Evolutionary conservation across 495 filamentous ascomycete genomes (phyloP).

Genomic region (Xylaria longipes): DNA sequence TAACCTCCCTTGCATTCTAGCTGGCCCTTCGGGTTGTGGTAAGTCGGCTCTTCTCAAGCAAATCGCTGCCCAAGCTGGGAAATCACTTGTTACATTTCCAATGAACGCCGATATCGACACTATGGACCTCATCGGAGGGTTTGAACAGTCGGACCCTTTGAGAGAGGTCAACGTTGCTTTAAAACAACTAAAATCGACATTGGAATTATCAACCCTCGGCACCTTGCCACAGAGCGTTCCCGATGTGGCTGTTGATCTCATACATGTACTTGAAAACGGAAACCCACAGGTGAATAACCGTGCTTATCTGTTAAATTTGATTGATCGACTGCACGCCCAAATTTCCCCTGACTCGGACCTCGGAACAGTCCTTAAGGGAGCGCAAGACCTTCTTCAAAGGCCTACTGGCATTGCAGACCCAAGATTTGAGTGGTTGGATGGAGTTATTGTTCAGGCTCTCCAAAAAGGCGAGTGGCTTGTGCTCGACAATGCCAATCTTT

Average conservation of each 20-base stretch:
- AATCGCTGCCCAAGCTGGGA: slow-evolving; percentile 78
- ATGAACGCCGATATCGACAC: slow-evolving; percentile 94
- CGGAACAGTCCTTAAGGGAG: slow-evolving; percentile 36
- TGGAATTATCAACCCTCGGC: slow-evolving; percentile 60
- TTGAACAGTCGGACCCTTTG: slow-evolving; percentile 87
- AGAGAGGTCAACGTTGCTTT: slow-evolving; percentile 66
- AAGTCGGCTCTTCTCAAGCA: slow-evolving; percentile 81
- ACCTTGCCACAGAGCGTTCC: slow-evolving; percentile 53
- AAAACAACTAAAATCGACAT: slow-evolving; percentile 58
- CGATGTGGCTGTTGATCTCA: slow-evolving; percentile 49
- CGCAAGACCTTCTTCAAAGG: slow-evolving; percentile 47
- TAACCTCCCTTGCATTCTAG: slow-evolving; percentile 86
- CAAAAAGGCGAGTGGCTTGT: slow-evolving; percentile 90
- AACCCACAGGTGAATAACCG: slow-evolving; percentile 37
- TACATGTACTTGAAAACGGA: slow-evolving; percentile 44
- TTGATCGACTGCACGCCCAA: slow-evolving; percentile 39
- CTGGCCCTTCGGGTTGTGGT: slow-evolving; percentile 83
- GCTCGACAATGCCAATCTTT: slow-evolving; percentile 96
- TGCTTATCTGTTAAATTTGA: slow-evolving; percentile 38
- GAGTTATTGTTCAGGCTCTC: slow-evolving; percentile 84
- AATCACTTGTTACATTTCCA: slow-evolving; percentile 74
- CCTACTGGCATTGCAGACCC: slow-evolving; percentile 65
- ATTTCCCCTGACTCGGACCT: slow-evolving; percentile 38
- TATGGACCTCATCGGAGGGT: slow-evolving; percentile 95
- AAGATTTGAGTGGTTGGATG: slow-evolving; percentile 95